Conservation (phyloP, 2,329 filamentous ascomycete genomes). For the Trichoderma sp. region DNA sequence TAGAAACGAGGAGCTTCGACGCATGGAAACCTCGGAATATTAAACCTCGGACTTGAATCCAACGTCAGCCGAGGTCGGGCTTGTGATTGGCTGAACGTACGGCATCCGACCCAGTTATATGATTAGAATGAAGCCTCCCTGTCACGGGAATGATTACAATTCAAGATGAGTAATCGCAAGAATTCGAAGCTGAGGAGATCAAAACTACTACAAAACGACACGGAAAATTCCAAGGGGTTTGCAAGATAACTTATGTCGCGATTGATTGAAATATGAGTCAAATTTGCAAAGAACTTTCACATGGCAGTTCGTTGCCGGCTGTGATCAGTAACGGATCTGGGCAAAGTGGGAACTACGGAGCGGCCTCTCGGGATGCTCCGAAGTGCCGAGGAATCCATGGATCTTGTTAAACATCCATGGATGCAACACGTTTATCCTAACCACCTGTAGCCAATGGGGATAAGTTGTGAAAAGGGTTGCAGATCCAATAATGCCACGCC, state of each 20-base stretch:
- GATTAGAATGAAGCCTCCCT: neutral
- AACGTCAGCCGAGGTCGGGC: neutral
- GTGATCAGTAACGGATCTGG: neutral
- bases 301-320: neutral
- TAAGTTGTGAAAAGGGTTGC: neutral
- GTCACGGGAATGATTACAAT: neutral
- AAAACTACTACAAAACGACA: neutral
- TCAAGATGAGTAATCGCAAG: neutral
- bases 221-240: neutral
- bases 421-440: neutral
- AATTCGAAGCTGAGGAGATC: neutral
- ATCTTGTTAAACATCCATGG: neutral
- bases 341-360: neutral
- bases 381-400: neutral
- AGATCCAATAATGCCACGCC: neutral
- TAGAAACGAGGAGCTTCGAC: neutral
- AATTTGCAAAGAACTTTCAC: neutral
- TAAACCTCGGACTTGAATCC: conserved; percentile 13
- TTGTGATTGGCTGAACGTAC: neutral
- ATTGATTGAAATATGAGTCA: neutral
- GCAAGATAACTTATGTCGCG: neutral
- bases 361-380: neutral
- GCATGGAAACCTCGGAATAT: conserved; percentile 4
- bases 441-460: neutral
- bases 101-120: neutral